These are phyloP conservation scores for Microstroma glucosiphilum DNA, from an alignment of 1,284 basidiomycete genomes.

Conservation along the genomic window DNA sequence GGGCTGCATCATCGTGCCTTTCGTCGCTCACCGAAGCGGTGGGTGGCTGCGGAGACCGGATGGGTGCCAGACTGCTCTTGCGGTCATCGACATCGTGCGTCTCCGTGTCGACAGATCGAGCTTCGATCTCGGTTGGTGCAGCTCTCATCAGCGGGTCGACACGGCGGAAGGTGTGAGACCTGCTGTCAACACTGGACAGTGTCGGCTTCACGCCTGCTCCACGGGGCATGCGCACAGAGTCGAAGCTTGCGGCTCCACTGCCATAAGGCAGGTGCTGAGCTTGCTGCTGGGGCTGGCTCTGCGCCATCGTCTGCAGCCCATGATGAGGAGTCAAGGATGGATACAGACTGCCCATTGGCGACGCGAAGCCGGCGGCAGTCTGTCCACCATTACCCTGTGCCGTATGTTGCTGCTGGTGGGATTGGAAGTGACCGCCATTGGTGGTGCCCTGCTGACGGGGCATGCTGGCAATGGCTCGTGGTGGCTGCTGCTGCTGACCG, in stretches of 20 bases:
- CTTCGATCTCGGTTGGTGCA: constrained; percentile 18
- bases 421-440: not conserved
- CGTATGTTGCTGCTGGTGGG: not conserved
- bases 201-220: constrained; percentile 33
- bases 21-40: constrained; percentile 10
- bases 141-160: constrained; percentile 45
- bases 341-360: constrained; percentile 10
- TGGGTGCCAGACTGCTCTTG: not conserved
- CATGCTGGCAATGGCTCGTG: constrained; percentile 1
- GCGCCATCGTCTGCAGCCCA: not conserved
- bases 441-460: constrained; percentile 1
- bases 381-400: no score
- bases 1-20: constrained; percentile 20
- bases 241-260: constrained; percentile 19
- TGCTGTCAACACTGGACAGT: constrained; percentile 31
- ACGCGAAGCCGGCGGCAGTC: not conserved
- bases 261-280: not conserved
- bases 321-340: constrained; percentile 2
- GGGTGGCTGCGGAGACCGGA: not conserved
- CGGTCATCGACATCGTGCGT: not conserved
- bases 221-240: constrained; percentile 26
- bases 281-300: not conserved
- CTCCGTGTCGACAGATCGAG: not conserved
- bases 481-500: constrained; percentile 19
- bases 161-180: constrained; percentile 32